Conservation (phyloP, 2,329 filamentous ascomycete genomes). For the Fusarium lyarnte region DNA sequence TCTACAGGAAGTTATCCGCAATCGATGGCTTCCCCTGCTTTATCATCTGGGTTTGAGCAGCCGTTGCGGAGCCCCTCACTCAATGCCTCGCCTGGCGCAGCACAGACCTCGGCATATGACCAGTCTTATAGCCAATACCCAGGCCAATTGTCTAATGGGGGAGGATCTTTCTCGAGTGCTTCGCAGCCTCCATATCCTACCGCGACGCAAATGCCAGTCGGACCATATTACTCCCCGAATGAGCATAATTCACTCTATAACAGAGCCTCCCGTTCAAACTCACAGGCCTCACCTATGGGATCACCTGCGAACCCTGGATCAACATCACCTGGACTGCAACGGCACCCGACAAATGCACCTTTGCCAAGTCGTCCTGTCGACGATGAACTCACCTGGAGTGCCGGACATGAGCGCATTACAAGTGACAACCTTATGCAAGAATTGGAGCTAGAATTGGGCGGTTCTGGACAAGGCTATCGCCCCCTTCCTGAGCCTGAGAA, state of each 20-base stretch:
- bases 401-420: constrained; percentile 53
- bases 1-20: constrained; percentile 45
- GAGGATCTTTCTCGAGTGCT: constrained; percentile 47
- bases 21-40: constrained; percentile 43
- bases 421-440: constrained; percentile 67
- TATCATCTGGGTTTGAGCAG: constrained; percentile 54
- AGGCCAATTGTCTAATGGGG: constrained; percentile 53
- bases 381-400: constrained; percentile 55
- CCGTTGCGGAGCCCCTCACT: constrained; percentile 51
- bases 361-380: constrained; percentile 64
- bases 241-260: constrained; percentile 59
- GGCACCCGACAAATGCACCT: constrained; percentile 69
- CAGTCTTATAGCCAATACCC: constrained; percentile 51
- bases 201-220: constrained; percentile 62
- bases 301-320: constrained; percentile 55
- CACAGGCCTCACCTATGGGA: constrained; percentile 58
- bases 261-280: constrained; percentile 59
- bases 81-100: constrained; percentile 40
- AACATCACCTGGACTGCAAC: constrained; percentile 57
- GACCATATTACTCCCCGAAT: constrained; percentile 58
- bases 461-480: constrained; percentile 47
- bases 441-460: constrained; percentile 64
- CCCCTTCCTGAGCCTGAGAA: constrained; percentile 55
- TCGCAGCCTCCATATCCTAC: constrained; percentile 62
- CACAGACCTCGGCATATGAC: constrained; percentile 49